Percentiles rank a stretch among this genome's conserved stretches.
Conservation (phyloP, 345 rosid species). For the Eucalyptus erythrocorys region DNA sequence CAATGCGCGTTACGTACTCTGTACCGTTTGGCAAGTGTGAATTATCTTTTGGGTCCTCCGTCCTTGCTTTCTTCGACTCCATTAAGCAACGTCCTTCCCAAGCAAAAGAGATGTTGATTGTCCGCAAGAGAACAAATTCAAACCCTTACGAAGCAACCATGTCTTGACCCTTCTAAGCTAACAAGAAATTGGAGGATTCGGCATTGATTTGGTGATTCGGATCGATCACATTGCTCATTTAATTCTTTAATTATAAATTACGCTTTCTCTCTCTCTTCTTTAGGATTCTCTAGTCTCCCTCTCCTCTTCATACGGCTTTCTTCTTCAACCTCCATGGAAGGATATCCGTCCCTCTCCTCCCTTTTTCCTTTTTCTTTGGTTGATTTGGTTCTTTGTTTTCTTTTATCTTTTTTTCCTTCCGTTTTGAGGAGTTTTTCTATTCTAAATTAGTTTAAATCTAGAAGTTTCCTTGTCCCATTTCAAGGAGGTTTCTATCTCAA, state of each 20-base stretch:
- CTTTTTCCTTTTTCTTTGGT: background rate
- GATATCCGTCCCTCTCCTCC: rapidly evolving
- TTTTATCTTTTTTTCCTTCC: no score
- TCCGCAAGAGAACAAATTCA: background rate
- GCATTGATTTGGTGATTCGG: background rate
- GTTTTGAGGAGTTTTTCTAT: no score
- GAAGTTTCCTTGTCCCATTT: background rate
- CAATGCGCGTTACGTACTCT: rapidly evolving
- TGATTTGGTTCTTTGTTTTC: background rate
- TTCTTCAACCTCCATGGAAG: background rate
- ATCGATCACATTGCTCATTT: background rate
- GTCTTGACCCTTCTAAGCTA: background rate
- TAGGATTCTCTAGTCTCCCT: background rate
- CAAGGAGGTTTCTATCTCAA: no score
- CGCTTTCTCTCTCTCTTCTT: rapidly evolving
- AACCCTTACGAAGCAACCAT: background rate
- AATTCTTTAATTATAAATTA: no score
- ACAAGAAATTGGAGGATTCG: background rate
- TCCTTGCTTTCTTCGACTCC: background rate
- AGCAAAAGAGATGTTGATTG: background rate
- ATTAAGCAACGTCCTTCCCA: background rate
- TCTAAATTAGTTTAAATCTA: no score
- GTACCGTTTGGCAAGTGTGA: background rate
- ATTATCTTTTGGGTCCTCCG: background rate
- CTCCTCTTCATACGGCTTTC: background rate